Evolutionary conservation across 805 yeast genomes (phyloP), one percentile per base, ranked within the genome.

Genomic region (Phaffomyces antillensis): DNA sequence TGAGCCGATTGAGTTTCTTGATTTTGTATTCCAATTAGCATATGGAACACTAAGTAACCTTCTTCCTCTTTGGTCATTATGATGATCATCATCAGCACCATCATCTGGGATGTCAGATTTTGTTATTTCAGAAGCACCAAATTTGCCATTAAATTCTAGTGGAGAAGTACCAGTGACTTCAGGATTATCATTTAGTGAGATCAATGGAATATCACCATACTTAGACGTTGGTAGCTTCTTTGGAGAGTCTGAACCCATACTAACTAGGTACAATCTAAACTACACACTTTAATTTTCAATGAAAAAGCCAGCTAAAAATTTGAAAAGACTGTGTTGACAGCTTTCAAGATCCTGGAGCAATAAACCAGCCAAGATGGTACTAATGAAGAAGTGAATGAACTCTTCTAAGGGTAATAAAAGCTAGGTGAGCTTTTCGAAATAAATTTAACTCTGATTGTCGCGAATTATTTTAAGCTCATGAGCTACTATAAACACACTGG

Each of bases 131-230:
- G n/a, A n/a, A n/a, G n/a, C n/a, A n/a, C n/a, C n/a, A n/a, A n/a
- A n/a, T n/a, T n/a, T n/a, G n/a, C n/a, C n/a, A n/a, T n/a, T n/a
- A n/a, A n/a, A n/a, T 6, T 20, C 31, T 17, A 6, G 15, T 24
- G 17, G 23, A 15, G 25, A 26, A 9, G 34, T 18, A 11, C 30
- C 13, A 28, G 13, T 9, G 13, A 4, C 2, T 28, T 11, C 30
- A 28, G 35, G 20, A 16, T 39, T 41, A 7, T 23, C 39, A n/a
- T 46, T 34, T 4, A 46, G 24, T 7, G 46, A 46, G 33, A 46
- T 42, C 13, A 34, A 41, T 2, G 49, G 49, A n/a, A 46, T 44
- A 8, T 33, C 38, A n/a, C 47, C 47, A 20, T 44, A 44, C 16
- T 36, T 39, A 24, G 39, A 26, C 11, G 18, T 24, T 13, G 40